These are phyloP conservation scores for Hypoxylon sp. DNA, from an alignment of 2,329 filamentous ascomycete genomes.

Conservation along the genomic window DNA sequence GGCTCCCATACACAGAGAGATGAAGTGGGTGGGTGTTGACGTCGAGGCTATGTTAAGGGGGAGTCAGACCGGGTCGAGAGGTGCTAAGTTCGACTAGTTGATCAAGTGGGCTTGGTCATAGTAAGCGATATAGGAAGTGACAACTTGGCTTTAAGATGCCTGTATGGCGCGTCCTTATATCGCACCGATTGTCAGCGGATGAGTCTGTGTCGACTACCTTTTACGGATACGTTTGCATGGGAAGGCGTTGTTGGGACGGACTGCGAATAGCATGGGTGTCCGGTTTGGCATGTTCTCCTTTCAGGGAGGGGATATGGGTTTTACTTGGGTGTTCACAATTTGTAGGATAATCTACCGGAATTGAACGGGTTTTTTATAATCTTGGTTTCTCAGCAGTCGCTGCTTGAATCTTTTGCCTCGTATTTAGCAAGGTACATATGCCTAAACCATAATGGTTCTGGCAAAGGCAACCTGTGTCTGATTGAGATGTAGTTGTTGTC, in stretches of 20 bases:
- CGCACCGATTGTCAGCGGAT: no score
- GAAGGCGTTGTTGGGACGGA: slow-evolving; percentile 23
- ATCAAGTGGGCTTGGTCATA: background rate
- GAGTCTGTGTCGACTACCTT: no score
- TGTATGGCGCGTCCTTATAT: no score
- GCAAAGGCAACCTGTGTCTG: no score
- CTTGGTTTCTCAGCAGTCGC: no score
- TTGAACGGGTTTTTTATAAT: no score
- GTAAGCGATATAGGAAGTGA: background rate
- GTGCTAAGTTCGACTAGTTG: slow-evolving; percentile 21
- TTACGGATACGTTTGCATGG: slow-evolving; percentile 27
- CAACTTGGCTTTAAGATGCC: background rate
- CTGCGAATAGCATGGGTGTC: slow-evolving; percentile 21
- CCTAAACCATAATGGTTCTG: no score
- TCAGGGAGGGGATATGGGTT: background rate
- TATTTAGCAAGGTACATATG: no score
- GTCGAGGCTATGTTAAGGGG: slow-evolving; percentile 54
- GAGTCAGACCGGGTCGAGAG: slow-evolving; percentile 33
- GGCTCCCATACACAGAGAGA: slow-evolving; percentile 46
- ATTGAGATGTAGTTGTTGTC: no score
- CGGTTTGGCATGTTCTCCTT: slow-evolving; percentile 12
- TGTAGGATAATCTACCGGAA: slow-evolving; percentile 7
- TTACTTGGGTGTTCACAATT: slow-evolving; percentile 10
- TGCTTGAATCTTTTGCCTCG: no score
- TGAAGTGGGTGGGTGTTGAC: slow-evolving; percentile 57